Conservation (phyloP, 805 yeast species). For the Spencermartinsiella europaea region DNA sequence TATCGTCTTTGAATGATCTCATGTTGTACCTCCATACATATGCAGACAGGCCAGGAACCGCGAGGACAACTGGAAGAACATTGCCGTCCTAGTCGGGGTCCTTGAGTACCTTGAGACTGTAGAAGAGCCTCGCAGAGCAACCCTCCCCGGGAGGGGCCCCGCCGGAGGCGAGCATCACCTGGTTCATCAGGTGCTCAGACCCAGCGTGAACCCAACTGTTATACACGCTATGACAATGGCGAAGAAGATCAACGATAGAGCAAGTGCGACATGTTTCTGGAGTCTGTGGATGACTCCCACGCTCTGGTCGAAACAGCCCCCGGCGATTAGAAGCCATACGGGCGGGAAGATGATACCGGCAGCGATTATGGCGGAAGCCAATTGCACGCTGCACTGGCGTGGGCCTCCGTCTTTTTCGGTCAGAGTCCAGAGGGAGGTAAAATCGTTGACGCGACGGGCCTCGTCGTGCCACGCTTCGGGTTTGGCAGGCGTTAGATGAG, state of each 20-base stretch:
- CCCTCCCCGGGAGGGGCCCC: too few species aligned
- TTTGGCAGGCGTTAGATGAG: neutral
- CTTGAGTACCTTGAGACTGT: too few species aligned
- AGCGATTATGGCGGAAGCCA: neutral
- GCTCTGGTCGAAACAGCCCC: conserved; percentile 32
- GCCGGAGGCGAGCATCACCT: too few species aligned
- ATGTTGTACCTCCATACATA: too few species aligned
- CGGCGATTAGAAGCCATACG: conserved; percentile 34
- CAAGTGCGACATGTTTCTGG: conserved; percentile 30
- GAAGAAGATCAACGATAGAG: conserved; percentile 24
- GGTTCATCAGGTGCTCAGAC: conserved; percentile 25
- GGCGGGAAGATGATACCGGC: conserved; percentile 34
- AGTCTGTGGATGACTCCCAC: conserved; percentile 31
- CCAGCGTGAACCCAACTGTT: conserved; percentile 45
- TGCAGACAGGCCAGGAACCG: too few species aligned
- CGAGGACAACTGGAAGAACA: too few species aligned
- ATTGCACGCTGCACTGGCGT: neutral
- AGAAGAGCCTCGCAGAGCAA: too few species aligned
- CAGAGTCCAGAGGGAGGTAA: neutral
- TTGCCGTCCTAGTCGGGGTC: too few species aligned
- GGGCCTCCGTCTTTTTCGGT: neutral
- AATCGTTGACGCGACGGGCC: neutral
- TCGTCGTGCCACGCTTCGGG: neutral
- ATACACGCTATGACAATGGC: conserved; percentile 36
- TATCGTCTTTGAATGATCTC: too few species aligned